Evolutionary conservation across 2,329 filamentous ascomycete species (phyloP).

Genomic region (Colletotrichum orbiculare): DNA sequence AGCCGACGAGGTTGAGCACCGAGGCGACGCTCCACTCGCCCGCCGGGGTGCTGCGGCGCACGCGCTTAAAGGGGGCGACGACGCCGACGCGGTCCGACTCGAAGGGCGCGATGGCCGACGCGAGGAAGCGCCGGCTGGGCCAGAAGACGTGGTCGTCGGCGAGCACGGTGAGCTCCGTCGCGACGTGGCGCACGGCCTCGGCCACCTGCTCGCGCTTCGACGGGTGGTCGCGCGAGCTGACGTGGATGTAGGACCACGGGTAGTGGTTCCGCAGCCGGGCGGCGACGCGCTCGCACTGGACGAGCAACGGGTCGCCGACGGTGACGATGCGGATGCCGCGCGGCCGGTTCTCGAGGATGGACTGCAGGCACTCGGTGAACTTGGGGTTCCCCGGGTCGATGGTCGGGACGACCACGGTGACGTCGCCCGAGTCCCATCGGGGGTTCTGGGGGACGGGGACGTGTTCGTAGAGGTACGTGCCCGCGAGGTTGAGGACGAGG

Average conservation of each 20-base stretch:
- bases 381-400: conserved; percentile 53
- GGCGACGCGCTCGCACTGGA: conserved; percentile 1
- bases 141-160: conserved; percentile 67
- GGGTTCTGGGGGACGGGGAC: conserved; percentile 43
- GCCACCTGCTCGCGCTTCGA: conserved; percentile 63
- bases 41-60: conserved; percentile 49
- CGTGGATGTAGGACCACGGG: conserved; percentile 40
- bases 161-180: conserved; percentile 56
- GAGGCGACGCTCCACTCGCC: conserved; percentile 43
- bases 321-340: conserved; percentile 56
- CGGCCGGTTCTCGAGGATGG: conserved; percentile 53
- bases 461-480: conserved; percentile 51
- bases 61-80: conserved; percentile 67
- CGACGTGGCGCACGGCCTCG: conserved; percentile 49
- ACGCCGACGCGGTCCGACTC: conserved; percentile 59
- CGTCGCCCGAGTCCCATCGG: conserved; percentile 49
- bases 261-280: conserved; percentile 26
- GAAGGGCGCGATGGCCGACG: conserved; percentile 55
- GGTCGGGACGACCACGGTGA: conserved; percentile 64
- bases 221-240: conserved; percentile 47
- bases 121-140: conserved; percentile 53
- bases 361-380: conserved; percentile 55
- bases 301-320: conserved; percentile 45
- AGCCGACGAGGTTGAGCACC: conserved; percentile 66
- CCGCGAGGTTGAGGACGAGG: conserved; percentile 9